Percentiles rank a stretch among this genome's conserved stretches.
Evolutionary conservation across 2,329 filamentous ascomycete species (phyloP).

Genomic region (Ophiostoma perfectum): DNA sequence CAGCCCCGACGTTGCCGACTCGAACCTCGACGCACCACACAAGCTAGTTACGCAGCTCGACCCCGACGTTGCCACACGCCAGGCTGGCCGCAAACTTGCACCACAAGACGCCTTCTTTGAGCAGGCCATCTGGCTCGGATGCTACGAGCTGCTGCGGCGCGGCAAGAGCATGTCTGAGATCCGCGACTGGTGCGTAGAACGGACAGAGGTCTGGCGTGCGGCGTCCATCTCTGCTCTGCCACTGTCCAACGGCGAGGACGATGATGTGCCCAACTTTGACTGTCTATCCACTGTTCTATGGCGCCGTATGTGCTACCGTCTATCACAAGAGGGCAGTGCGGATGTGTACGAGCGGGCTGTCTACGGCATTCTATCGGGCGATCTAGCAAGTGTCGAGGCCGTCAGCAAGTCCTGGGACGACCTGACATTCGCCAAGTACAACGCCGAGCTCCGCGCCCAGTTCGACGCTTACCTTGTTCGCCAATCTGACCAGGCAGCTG

Average conservation of each 20-base stretch:
- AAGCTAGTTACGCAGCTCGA: conserved; percentile 81
- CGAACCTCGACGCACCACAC: conserved; percentile 54
- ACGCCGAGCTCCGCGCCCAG: conserved; percentile 28
- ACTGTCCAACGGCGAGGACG: conserved; percentile 45
- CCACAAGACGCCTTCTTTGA: conserved; percentile 84
- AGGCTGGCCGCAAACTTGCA: conserved; percentile 66
- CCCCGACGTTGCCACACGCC: conserved; percentile 79
- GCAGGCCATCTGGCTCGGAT: conserved; percentile 85
- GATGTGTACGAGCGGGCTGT: conserved; percentile 82
- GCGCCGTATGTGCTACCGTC: conserved; percentile 69
- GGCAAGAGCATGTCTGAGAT: conserved; percentile 71
- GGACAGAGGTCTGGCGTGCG: conserved; percentile 84
- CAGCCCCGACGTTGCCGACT: conserved; percentile 50
- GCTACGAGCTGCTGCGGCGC: conserved; percentile 84
- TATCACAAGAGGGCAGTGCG: conserved; percentile 62
- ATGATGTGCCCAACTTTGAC: conserved; percentile 39
- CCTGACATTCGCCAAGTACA: conserved; percentile 28
- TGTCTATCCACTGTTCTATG: conserved; percentile 56
- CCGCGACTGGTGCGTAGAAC: conserved; percentile 77
- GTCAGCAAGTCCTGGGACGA: conserved; percentile 49
- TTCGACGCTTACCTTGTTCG: conserved; percentile 28
- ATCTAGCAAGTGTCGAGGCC: conserved; percentile 65
- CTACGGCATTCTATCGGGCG: conserved; percentile 83
- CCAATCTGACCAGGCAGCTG: conserved; percentile 25
- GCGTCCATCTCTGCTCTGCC: conserved; percentile 71